Percentiles rank a stretch among this genome's conserved stretches.
These are phyloP conservation scores for Xerocomus brunneocitrinus DNA, from an alignment of 768 basidiomycete species.

Conservation along the genomic window DNA sequence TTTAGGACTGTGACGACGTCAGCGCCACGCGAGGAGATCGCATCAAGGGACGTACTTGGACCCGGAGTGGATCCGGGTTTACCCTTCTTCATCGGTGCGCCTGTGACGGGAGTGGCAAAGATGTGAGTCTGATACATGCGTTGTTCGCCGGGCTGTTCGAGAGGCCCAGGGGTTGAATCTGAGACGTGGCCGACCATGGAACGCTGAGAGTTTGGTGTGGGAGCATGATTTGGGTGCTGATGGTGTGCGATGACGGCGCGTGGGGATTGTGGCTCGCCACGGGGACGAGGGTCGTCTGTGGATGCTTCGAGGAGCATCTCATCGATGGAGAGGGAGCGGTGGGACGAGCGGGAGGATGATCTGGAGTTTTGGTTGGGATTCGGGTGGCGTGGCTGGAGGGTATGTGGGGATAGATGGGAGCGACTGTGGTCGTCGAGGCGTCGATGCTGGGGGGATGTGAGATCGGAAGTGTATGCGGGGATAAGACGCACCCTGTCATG, in stretches of 20 bases:
- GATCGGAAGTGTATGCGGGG: neutral
- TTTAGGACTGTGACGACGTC: conserved; percentile 14
- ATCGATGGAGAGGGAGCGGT: conserved; percentile 37
- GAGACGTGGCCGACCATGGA: conserved; percentile 21
- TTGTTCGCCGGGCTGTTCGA: conserved; percentile 34
- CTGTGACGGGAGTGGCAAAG: conserved; percentile 69
- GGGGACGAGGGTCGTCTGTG: conserved; percentile 34
- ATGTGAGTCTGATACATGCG: conserved; percentile 60
- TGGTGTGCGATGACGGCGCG: conserved; percentile 29
- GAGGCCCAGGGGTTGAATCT: conserved; percentile 21
- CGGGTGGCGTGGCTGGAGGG: conserved; percentile 14
- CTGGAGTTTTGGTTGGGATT: conserved; percentile 18
- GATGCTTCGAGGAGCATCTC: conserved; percentile 47
- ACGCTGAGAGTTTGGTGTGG: conserved; percentile 12
- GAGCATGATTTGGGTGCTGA: conserved; percentile 27
- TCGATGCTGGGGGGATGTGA: conserved; percentile 11
- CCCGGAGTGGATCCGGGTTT: conserved; percentile 36
- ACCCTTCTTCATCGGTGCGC: conserved; percentile 64
- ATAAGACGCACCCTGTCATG: conserved; percentile 20
- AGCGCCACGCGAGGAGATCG: conserved; percentile 10
- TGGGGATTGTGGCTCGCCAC: conserved; percentile 30
- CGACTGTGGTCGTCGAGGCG: conserved; percentile 26
- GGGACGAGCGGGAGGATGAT: conserved; percentile 36
- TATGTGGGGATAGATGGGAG: conserved; percentile 19
- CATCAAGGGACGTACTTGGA: conserved; percentile 19